Evolutionary conservation across 1,284 basidiomycete species (phyloP), one percentile per base, ranked within the genome.

Genomic region (Papiliotrema nemorosa): DNA sequence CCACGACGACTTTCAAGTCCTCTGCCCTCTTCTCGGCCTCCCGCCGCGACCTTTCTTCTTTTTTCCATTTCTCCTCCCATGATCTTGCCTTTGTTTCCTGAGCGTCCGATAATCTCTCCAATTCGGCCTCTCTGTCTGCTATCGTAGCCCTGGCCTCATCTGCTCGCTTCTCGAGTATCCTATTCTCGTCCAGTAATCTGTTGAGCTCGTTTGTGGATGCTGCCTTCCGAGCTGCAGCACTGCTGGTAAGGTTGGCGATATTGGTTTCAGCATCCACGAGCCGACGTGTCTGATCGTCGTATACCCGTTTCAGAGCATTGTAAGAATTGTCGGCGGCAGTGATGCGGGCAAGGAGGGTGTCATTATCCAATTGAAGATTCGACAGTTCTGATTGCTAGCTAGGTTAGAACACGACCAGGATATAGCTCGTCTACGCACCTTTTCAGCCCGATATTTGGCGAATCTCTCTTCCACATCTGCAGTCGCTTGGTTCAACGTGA

Each of bases 1-100:
- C 74, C 21, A 76, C 65, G 2, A 74, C 71, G 26, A 67, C 54
- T 49, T 72, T 67, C 43, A 76, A 52, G 47, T 77, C 76, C 20
- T 64, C 69, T 6, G 73, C 68, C 36, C 76, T 63, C 53, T 72
- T 69, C 53, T 78, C 74, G 12, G 77, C 70, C 24, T 66, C 66
- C 34, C 72, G 65, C n/a, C 71, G 57, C 7, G 69, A 58, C 27
- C 69, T 65, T 27, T 67, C 64, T 53, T 77, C 78, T 21, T 69
- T 67, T 49, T 74, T 66, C 16, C 75, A 60, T 52, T 75, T 73
- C 31, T 73, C 74, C 50, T 71, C 67, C 29, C 76, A 69, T 1
- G 57, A 54, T 22, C 70, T 66, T 57, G 78, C 77, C 31, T 69
- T 64, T 16, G 75, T 70, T 5, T 64, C 66, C 43, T 73, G 65